Percentiles rank a stretch among this genome's conserved stretches.
These are phyloP conservation scores for Tricholoma matsutake DNA, from an alignment of 768 basidiomycete species.

Conservation along the genomic window DNA sequence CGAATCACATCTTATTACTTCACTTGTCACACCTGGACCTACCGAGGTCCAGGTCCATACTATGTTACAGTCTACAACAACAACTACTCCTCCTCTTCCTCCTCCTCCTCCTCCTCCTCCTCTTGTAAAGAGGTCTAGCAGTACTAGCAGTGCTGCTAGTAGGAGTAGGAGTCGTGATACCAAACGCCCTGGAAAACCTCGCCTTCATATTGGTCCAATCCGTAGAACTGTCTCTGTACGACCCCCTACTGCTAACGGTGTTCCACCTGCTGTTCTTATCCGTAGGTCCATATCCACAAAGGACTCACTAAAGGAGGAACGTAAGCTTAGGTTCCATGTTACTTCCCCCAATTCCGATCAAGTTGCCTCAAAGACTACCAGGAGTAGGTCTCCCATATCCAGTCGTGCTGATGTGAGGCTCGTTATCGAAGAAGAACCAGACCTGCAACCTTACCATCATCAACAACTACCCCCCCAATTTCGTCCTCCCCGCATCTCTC, in stretches of 20 bases:
- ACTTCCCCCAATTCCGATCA: slow-evolving; percentile 52
- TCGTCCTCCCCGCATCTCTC: slow-evolving; percentile 4
- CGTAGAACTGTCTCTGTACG: neutral
- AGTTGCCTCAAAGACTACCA: slow-evolving; percentile 33
- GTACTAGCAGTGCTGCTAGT: slow-evolving; percentile 7
- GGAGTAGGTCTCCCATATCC: slow-evolving; percentile 31
- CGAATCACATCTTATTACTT: too few relatives aligned
- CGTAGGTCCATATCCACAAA: neutral
- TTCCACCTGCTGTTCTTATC: neutral
- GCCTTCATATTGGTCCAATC: slow-evolving; percentile 2
- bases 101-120: too few relatives aligned
- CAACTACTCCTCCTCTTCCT: too few relatives aligned
- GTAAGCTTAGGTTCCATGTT: slow-evolving; percentile 47
- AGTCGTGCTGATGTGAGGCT: neutral
- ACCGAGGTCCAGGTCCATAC: neutral
- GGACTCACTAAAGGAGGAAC: slow-evolving; percentile 13
- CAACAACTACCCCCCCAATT: too few relatives aligned
- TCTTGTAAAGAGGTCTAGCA: slow-evolving; percentile 7
- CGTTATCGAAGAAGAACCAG: neutral
- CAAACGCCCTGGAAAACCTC: neutral
- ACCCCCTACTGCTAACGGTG: neutral
- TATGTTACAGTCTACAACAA: too few relatives aligned
- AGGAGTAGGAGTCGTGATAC: slow-evolving; percentile 13
- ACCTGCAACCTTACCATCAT: neutral
- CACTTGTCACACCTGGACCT: too few relatives aligned